Percentiles rank a stretch among this genome's conserved stretches.
These are phyloP conservation scores for Sporothrix variecibatus DNA, from an alignment of 2,329 filamentous ascomycete species.

Conservation along the genomic window DNA sequence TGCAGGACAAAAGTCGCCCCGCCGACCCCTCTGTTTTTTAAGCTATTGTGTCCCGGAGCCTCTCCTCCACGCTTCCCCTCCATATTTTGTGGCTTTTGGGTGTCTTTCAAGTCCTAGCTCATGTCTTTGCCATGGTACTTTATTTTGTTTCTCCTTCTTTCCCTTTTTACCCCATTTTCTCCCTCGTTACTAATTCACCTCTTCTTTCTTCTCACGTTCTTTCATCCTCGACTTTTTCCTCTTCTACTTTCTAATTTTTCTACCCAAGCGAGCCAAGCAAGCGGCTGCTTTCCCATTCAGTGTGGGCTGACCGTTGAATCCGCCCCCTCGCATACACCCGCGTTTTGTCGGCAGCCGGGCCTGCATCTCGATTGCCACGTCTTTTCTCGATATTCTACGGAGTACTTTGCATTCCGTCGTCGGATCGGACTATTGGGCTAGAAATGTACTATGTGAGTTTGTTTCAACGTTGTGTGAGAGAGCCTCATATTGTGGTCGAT, in stretches of 20 bases:
- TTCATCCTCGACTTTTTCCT: not conserved
- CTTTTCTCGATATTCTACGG: not conserved
- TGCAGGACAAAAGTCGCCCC: not conserved
- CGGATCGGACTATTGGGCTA: not conserved
- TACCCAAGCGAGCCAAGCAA: too few relatives aligned
- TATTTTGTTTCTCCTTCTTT: not conserved
- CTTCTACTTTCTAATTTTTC: not conserved
- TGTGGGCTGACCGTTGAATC: not conserved
- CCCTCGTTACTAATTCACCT: not conserved
- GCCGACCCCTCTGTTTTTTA: not conserved
- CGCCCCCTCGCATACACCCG: not conserved
- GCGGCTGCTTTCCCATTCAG: not conserved
- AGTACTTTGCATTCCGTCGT: not conserved
- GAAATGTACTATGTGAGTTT: not conserved
- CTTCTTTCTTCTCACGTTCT: not conserved
- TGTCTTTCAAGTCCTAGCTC: too few relatives aligned
- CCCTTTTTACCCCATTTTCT: not conserved
- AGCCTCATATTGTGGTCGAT: too few relatives aligned
- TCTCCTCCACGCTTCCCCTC: not conserved
- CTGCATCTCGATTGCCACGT: not conserved
- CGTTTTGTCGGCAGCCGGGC: not conserved
- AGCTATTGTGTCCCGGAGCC: not conserved
- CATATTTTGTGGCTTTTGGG: too few relatives aligned
- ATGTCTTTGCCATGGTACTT: too few relatives aligned
- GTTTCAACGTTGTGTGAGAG: not conserved